Base-by-base conservation (phyloP, 352 stramenopile species). In the Phytophthora macrochlamydospora region DNA sequence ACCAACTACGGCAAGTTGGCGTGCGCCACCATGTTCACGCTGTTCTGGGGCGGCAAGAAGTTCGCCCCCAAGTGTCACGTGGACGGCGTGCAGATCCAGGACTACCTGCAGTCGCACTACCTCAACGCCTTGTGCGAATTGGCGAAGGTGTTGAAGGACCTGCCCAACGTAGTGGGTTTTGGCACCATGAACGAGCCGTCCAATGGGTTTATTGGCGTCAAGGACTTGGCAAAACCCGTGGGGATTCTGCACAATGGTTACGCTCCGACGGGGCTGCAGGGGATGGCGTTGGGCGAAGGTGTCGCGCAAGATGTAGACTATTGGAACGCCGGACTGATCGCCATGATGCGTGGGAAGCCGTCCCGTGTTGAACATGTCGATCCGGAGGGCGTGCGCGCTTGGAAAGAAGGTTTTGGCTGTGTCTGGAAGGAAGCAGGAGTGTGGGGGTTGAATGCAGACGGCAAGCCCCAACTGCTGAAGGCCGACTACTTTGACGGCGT, bases 131-230 rank as follows among this genome's bases (percentile, higher is more conserved):
- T 97, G 54, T 59, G 56, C 0, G 73, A 88, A 51, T 67, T 97
- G 8, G 83, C 89, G 1, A 71, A 80, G 40, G 67, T 69, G 31
- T 62, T 97, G 0, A 67, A 64, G 3, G 88, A 81, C 7, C 67
- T 94, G 18, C 62, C 67, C n/a, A 97, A 97, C 58, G 79, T 97
- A 54, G 73, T 92, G 7, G 91, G 90, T 43, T 93, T 96, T 70
- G 91, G 91, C 9, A 76, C 90, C 5, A 94, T 97, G 83, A 97
- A 97, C 68, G 91, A 97, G 56, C 88, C 87, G 18, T 91, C 80
- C 14, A 69, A 70, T 30, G 88, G 88, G 12, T 96, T 78, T 58
- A 83, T 94, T 40, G 87, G 84, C 14, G 50, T 85, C 3, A 43
- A 70, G 2, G 76, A 95, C 58, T 62, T 92, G 6, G 12, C 31